A percentile compares a stretch with the other conserved stretches of the same genome.
Conservation (phyloP, 306 rosid species). For the Acacia confusa region DNA sequence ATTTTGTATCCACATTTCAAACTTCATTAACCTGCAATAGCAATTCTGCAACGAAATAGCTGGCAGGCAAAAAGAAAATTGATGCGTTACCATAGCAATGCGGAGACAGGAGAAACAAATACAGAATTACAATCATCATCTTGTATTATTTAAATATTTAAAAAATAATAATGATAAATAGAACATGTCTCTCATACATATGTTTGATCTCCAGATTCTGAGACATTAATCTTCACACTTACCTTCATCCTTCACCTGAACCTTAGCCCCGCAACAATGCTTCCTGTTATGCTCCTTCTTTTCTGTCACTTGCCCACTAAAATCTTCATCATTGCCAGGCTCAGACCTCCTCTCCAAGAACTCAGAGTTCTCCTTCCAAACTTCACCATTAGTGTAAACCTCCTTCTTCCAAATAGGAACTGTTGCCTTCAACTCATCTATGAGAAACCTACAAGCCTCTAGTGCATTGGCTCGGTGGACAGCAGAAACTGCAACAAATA, state of each 20-base stretch:
- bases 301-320: conserved; percentile 33
- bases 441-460: conserved; percentile 76
- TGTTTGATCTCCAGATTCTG: conserved; percentile 1
- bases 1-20: not conserved
- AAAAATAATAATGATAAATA: not conserved
- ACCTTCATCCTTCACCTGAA: conserved; percentile 49
- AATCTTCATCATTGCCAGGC: conserved; percentile 44
- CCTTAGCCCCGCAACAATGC: conserved; percentile 63
- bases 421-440: conserved; percentile 78
- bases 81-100: not conserved
- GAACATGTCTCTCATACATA: not conserved
- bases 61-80: not conserved
- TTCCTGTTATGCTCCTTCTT: conserved; percentile 36
- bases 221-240: conserved; percentile 29
- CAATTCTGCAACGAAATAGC: not conserved
- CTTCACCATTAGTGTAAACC: conserved; percentile 86
- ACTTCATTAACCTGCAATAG: not conserved
- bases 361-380: conserved; percentile 91
- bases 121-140: conserved; percentile 1
- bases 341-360: conserved; percentile 72
- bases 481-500: conserved; percentile 69
- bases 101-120: not conserved
- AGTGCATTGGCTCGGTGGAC: conserved; percentile 80
- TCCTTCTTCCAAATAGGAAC: conserved; percentile 99
- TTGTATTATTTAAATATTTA: not conserved